Evolutionary conservation across 2,329 filamentous ascomycete species (phyloP).

Genomic region (Calonectria leucothoes): DNA sequence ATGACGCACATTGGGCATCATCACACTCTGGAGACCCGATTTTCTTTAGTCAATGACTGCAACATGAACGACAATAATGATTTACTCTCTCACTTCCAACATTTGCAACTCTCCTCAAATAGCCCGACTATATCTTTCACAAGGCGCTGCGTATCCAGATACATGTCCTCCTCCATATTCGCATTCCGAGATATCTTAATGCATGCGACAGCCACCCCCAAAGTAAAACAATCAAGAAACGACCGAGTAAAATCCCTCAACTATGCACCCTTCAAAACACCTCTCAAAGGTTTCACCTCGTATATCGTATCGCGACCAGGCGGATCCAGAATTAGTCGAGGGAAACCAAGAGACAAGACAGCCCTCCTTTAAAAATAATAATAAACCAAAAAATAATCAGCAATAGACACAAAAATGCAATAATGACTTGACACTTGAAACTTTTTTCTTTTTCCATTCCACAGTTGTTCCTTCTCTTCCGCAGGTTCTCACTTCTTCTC

Average conservation of each 20-base stretch:
- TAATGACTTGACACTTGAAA: constrained; percentile 34
- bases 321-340: constrained; percentile 41
- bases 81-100: background rate
- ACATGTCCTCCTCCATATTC: constrained; percentile 16
- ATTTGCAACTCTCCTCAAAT: background rate
- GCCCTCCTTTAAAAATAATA: constrained; percentile 16
- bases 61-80: background rate
- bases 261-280: constrained; percentile 26
- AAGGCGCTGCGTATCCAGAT: constrained; percentile 23
- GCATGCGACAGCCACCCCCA: constrained; percentile 22
- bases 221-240: constrained; percentile 9
- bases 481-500: constrained; percentile 21
- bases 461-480: constrained; percentile 26
- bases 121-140: constrained; percentile 5
- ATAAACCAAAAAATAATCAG: constrained; percentile 29
- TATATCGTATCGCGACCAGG: constrained; percentile 37
- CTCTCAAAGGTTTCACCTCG: constrained; percentile 18
- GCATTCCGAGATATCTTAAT: constrained; percentile 23
- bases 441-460: constrained; percentile 45
- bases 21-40: background rate
- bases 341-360: constrained; percentile 24
- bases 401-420: constrained; percentile 29
- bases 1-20: background rate
- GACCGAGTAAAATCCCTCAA: constrained; percentile 24
- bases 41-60: background rate